phyloP scores from a whole-genome alignment of 192 early-diverging fungal species.

The Umbelopsis ramanniana region DNA sequence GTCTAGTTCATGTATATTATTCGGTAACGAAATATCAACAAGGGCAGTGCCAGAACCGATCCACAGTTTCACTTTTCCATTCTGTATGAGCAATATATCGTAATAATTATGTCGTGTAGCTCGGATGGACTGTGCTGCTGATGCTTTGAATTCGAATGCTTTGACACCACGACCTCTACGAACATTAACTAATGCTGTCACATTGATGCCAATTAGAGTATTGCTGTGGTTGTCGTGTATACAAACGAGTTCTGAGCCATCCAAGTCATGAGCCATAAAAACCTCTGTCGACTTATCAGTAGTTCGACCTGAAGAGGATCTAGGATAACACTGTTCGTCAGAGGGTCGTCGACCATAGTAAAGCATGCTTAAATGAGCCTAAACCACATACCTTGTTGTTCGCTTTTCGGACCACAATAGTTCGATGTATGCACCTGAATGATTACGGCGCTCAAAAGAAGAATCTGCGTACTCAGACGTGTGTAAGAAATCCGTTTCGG shows the following conservation, averaged over 20 bases:
- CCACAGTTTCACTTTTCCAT: slow-evolving; percentile 7
- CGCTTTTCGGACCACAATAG: slow-evolving; percentile 12
- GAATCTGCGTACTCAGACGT: slow-evolving; percentile 16
- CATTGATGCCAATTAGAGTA: slow-evolving; percentile 3
- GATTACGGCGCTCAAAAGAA: slow-evolving; percentile 14
- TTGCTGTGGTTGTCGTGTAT: slow-evolving; percentile 6
- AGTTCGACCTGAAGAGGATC: background rate
- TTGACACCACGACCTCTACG: slow-evolving; percentile 5
- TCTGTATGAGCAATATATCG: background rate
- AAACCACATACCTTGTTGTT: background rate
- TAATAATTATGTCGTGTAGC: background rate
- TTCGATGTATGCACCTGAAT: slow-evolving; percentile 14
- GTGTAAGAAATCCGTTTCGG: slow-evolving; percentile 16
- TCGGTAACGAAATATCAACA: slow-evolving; percentile 4
- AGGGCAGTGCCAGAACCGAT: background rate
- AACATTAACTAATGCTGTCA: slow-evolving; percentile 5
- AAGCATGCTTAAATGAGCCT: too few relatives aligned
- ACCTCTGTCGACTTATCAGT: background rate
- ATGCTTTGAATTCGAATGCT: slow-evolving; percentile 5
- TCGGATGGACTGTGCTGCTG: background rate
- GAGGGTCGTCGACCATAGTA: too few relatives aligned
- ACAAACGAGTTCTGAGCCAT: slow-evolving; percentile 1
- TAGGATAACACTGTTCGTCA: background rate
- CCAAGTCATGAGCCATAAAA: slow-evolving; percentile 9
- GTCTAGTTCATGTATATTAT: background rate